phyloP scores from a whole-genome alignment of 805 yeast genomes.

The Ogataea nakhonphanomensis region DNA sequence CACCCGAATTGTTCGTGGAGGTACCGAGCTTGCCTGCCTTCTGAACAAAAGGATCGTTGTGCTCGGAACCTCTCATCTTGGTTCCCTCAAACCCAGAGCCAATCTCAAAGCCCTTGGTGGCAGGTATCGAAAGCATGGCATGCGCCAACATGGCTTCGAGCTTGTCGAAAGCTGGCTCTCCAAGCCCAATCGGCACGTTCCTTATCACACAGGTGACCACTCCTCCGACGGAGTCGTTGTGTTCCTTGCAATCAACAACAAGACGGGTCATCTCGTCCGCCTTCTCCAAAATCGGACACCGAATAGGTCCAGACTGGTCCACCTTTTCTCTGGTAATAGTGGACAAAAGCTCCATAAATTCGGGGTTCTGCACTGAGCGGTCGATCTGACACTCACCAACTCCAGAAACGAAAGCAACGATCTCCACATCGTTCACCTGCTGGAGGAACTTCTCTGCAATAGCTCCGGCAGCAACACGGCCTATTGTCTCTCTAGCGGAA shows the following conservation, averaged over 20 bases:
- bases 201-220: constrained; percentile 96
- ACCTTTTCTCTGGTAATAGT: constrained; percentile 85
- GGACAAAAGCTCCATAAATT: constrained; percentile 63
- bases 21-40: constrained; percentile 69
- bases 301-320: constrained; percentile 82
- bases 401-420: constrained; percentile 94
- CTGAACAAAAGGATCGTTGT: constrained; percentile 83
- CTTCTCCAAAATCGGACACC: constrained; percentile 81
- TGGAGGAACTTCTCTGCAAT: constrained; percentile 88
- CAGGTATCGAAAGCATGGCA: constrained; percentile 97
- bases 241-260: constrained; percentile 81
- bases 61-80: constrained; percentile 84
- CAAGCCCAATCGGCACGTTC: constrained; percentile 92
- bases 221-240: constrained; percentile 94
- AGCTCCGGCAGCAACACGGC: constrained; percentile 98
- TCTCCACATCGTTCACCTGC: constrained; percentile 79
- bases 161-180: constrained; percentile 97
- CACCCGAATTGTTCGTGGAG: constrained; percentile 89
- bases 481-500: constrained; percentile 96
- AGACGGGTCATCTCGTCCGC: constrained; percentile 80
- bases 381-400: constrained; percentile 81
- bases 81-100: constrained; percentile 96
- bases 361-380: constrained; percentile 61
- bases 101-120: constrained; percentile 96
- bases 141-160: constrained; percentile 94